Evolutionary conservation across 108 stramenopile genomes (phyloP).

Genomic region (Asterionellopsis glacialis): DNA sequence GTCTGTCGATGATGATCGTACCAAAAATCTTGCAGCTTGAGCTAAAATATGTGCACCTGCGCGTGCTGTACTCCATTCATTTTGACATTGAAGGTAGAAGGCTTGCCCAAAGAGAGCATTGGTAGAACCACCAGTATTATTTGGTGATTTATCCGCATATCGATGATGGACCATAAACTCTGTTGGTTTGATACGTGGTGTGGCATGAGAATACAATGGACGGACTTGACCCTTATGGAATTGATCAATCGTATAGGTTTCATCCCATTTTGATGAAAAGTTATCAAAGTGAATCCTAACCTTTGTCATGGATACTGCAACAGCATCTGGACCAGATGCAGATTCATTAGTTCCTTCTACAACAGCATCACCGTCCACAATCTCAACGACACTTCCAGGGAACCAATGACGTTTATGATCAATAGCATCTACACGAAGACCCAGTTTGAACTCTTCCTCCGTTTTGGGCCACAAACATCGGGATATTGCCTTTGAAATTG

Average conservation of each 20-base stretch:
- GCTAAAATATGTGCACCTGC: constrained; percentile 88
- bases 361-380: constrained; percentile 34
- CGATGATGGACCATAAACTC: constrained; percentile 78
- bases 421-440: constrained; percentile 90
- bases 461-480: constrained; percentile 73
- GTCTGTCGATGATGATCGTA: constrained; percentile 15
- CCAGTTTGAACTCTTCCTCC: constrained; percentile 67
- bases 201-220: constrained; percentile 77
- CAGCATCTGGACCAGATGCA: not conserved
- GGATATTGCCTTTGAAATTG: constrained; percentile 68
- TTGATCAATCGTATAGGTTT: constrained; percentile 72
- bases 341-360: constrained; percentile 17
- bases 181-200: constrained; percentile 64
- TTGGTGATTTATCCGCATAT: constrained; percentile 32
- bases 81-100: constrained; percentile 71
- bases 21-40: constrained; percentile 72
- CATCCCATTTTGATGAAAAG: constrained; percentile 91
- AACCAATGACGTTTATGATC: constrained; percentile 89
- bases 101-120: constrained; percentile 63
- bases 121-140: constrained; percentile 3
- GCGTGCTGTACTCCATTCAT: constrained; percentile 86
- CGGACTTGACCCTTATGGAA: constrained; percentile 67
- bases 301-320: constrained; percentile 22
- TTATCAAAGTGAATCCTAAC: constrained; percentile 92
- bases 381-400: constrained; percentile 81